Evolutionary conservation across 2,329 filamentous ascomycete genomes (phyloP), one percentile per base, ranked within the genome.

Genomic region (Epichloe scottii): DNA sequence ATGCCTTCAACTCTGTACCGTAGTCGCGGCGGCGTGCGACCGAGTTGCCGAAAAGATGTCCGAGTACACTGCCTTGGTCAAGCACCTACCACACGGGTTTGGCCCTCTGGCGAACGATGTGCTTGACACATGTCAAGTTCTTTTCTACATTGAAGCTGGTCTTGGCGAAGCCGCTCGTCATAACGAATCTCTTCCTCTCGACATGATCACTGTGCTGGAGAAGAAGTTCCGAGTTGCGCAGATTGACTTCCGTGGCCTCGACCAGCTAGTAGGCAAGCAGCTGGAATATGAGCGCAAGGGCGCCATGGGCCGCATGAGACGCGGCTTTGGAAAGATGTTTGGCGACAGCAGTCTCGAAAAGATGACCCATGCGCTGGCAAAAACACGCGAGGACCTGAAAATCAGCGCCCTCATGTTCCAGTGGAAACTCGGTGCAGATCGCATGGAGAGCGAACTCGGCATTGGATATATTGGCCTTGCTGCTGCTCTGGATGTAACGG

Each of bases 91-190:
- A 0, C 67, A 73, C 48, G 76, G 77, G 34, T 79, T 84, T 62
- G 74, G 77, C 53, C 67, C 72, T 26, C 71, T 87, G 19, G 81
- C 82, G 10, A 74, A 76, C 54, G 80, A 83, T 56, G 85, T 86
- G 59, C 73, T 87, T 52, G 81, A 85, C 51, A 78, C 80, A 5
- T 83, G 78, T 62, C 76, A 81, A 50, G 77, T 81, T 41, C 70
- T 87, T 41, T 84, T 81, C 71, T 77, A 79, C n/a, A 81, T 86
- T 54, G 81, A 85, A 63, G 76, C 79, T 21, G 83, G 83, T 5
- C 71, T 87, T 49, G 65, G 68, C n/a, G 76, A 81, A 57, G 74
- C 71, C 43, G 64, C 70, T 33, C 70, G 72, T 40, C 72, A 70
- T 19, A 67, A 69, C 15, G 76, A 78, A 56, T 67, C 71, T 15